Evolutionary conservation across 2,329 filamentous ascomycete genomes (phyloP).

Genomic region (Fusarium sp.): DNA sequence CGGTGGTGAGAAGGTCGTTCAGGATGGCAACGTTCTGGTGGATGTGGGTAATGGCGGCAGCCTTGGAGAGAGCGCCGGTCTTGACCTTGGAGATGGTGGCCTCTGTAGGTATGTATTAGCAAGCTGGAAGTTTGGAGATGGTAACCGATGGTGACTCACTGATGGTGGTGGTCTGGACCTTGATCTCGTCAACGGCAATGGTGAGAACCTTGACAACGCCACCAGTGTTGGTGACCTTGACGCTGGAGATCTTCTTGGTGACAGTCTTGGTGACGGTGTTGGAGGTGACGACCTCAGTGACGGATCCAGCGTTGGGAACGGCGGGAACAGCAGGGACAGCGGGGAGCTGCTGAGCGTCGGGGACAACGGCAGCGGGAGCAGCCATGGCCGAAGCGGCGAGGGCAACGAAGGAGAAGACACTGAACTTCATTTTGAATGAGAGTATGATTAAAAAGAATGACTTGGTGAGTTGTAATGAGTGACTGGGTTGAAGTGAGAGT

Average conservation of each 20-base stretch:
- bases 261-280: constrained; percentile 29
- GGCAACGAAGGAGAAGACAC: constrained; percentile 22
- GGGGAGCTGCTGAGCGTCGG: not conserved
- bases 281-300: not conserved
- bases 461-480: constrained; percentile 31
- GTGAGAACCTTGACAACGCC: constrained; percentile 30
- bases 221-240: constrained; percentile 17
- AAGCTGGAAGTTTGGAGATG: fast-evolving
- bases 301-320: constrained; percentile 62
- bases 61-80: constrained; percentile 17
- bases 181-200: constrained; percentile 23
- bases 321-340: not conserved
- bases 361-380: constrained; percentile 3
- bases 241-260: constrained; percentile 27
- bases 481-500: constrained; percentile 22
- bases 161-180: constrained; percentile 19
- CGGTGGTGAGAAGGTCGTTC: constrained; percentile 22
- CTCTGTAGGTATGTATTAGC: constrained; percentile 7
- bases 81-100: constrained; percentile 19
- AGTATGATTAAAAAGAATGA: constrained; percentile 19
- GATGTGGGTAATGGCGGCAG: constrained; percentile 21
- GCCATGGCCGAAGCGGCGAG: constrained; percentile 24
- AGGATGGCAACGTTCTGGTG: constrained; percentile 4
- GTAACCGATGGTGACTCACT: not conserved
- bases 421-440: constrained; percentile 32